Base-by-base conservation (phyloP, 176 grass and related monocot genomes). In the Oryza punctata region DNA sequence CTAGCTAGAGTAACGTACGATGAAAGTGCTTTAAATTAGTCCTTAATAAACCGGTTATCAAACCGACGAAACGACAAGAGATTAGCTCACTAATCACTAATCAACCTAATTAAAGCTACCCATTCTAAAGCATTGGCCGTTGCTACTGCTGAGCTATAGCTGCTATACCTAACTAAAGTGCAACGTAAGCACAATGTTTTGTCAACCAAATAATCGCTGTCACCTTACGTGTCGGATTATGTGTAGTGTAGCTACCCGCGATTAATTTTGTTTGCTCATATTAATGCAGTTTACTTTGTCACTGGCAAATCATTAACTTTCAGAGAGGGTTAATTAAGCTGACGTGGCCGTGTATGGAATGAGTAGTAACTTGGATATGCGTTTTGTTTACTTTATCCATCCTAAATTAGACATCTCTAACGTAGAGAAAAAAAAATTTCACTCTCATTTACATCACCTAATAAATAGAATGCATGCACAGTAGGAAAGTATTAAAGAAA, bases 191-290 rank as follows among this genome's bases (percentile, higher is more conserved):
- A 24, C n/a, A 61, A 38, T 10, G 13, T 61, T 61, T 61, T 61
- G 57, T 61, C 57, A 61, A 61, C 57, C 57, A 61, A 61, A 61
- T 24, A n/a, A 24, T 61, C 57, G n/a, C n/a, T 24, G 57, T 24
- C 57, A 61, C 57, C 57, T 61, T 61, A 61, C 57, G 57, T 61
- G 57, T 61, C 57, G n/a, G 57, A 61, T 61, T 61, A 23, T 61
- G 57, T 24, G 57, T 52, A 52, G 49, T 52, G 13, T 61, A 57
- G 16, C 13, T 61, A 61, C 9, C 24, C 9, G 3, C 47, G n/a
- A 61, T 24, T 24, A 24, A 18, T 21, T n/a, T 61, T 61, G 7
- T 61, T 24, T 61, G n/a, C 57, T 61, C 7, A 61, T 61, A 38
- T 38, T 38, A 24, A 61, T 24, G 19, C 9, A 24, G 57, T 24